Conservation (phyloP, 208 protist genomes). For the Strigomonas culicis region DNA sequence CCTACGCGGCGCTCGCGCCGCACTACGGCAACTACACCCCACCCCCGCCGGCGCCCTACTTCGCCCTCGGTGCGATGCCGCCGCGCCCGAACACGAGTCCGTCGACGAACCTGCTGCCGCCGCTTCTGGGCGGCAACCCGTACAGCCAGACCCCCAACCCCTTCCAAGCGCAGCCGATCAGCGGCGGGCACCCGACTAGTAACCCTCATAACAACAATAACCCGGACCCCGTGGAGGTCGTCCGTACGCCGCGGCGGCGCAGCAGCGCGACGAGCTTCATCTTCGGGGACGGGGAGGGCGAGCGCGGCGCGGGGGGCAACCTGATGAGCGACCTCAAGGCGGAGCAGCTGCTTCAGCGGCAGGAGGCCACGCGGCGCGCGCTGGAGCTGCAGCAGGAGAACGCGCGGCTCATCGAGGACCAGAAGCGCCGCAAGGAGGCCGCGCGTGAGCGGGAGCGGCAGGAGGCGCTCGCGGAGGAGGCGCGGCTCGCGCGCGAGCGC, state of each 20-base stretch:
- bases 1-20: background rate
- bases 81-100: slow-evolving; percentile 15
- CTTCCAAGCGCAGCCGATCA: too few species aligned
- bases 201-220: too few species aligned
- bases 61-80: too few species aligned
- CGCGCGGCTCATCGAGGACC: slow-evolving; percentile 54
- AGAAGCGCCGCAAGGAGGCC: slow-evolving; percentile 35
- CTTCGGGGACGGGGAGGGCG: slow-evolving; percentile 22
- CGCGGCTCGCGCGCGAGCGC: slow-evolving; percentile 38
- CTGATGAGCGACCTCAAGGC: background rate
- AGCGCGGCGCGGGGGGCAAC: slow-evolving; percentile 25
- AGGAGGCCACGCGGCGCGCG: slow-evolving; percentile 36
- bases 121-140: background rate
- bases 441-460: slow-evolving; percentile 32
- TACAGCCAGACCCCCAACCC: background rate
- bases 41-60: too few species aligned
- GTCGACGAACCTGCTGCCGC: slow-evolving; percentile 12
- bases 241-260: background rate
- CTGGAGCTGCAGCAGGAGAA: slow-evolving; percentile 76
- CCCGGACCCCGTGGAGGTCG: too few species aligned
- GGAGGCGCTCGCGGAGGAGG: slow-evolving; percentile 45
- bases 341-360: too few species aligned
- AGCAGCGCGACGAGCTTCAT: slow-evolving; percentile 14
- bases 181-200: too few species aligned
- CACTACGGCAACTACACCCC: background rate